Base-by-base conservation (phyloP, 257 asterid species). In the Jacaranda copaia region DNA sequence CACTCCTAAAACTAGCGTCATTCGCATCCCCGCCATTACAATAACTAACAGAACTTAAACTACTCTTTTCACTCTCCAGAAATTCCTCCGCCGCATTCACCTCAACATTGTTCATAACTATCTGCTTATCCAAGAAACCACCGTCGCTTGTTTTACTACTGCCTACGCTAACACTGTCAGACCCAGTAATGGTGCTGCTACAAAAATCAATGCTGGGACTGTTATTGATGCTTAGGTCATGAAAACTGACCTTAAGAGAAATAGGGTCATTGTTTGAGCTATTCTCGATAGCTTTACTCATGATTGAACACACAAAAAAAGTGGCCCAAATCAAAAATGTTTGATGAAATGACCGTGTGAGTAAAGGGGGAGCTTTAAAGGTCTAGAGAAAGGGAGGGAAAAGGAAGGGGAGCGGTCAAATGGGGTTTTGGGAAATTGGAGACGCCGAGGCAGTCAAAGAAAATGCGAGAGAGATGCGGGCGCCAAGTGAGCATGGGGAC, bases 371-470 rank as follows among this genome's bases (percentile, higher is more conserved):
- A 10, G 7, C 49, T 85, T 81, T 76, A 82, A 84, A 87, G 86
- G 67, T 39, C 1, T 60, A 3, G 40, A 11, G 68, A 43, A 56
- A 78, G 63, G 84, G 87, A 84, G 86, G 85, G 84, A 79, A 86
- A 60, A 72, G 42, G 74, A 5, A 49, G 38, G 9, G 56, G 84
- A 91, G 49, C 69, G 89, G 97, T 94, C 93, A 89, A 90, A 85
- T 78, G 72, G 80, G 70, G 63, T 81, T 85, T 66, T 81, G 35
- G 87, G 87, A 80, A 77, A 70, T 76, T 80, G 84, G 86, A 49
- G 87, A 78, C 63, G 90, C 80, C 93, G 93, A 90, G 93, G 97
- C 65, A 79, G 97, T 94, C 98, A 92, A 90, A 89, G 88, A 62
- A 76, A 75, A 70, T 12, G 72, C 67, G 85, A 82, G 90, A 79